phyloP scores from a whole-genome alignment of 1,139 yeast genomes.

The Yamadazyma triangularis region DNA sequence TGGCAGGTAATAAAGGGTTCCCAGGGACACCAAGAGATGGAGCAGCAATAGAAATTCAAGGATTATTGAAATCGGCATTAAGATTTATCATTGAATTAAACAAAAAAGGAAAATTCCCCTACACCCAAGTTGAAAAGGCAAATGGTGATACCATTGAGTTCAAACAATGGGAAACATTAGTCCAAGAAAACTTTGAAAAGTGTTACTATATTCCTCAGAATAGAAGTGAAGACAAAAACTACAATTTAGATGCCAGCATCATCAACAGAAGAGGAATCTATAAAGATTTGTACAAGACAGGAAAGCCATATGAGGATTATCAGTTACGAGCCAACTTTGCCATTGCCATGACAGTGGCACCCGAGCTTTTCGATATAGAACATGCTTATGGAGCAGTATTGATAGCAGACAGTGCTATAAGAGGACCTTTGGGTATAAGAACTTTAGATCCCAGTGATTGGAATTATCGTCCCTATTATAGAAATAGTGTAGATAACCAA shows the following conservation, averaged over 20 bases:
- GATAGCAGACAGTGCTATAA: slow-evolving; percentile 64
- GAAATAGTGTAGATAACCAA: slow-evolving; percentile 70
- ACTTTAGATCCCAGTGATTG: slow-evolving; percentile 90
- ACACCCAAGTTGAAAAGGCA: slow-evolving; percentile 48
- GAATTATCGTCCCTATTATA: slow-evolving; percentile 87
- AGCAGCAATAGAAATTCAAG: slow-evolving; percentile 90
- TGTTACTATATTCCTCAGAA: slow-evolving; percentile 71
- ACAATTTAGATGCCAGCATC: slow-evolving; percentile 56
- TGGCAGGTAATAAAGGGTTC: slow-evolving; percentile 78
- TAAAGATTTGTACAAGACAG: slow-evolving; percentile 77
- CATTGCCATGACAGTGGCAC: slow-evolving; percentile 90
- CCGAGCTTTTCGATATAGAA: slow-evolving; percentile 70
- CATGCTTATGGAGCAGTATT: slow-evolving; percentile 61
- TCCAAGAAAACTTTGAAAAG: slow-evolving; percentile 72
- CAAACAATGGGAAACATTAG: slow-evolving; percentile 64
- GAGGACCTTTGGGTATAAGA: slow-evolving; percentile 90
- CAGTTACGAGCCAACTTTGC: slow-evolving; percentile 91
- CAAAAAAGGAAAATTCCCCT: slow-evolving; percentile 39
- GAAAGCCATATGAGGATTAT: slow-evolving; percentile 89
- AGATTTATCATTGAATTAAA: slow-evolving; percentile 69
- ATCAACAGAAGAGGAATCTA: slow-evolving; percentile 91
- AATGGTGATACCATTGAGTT: slow-evolving; percentile 55
- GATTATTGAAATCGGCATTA: slow-evolving; percentile 76
- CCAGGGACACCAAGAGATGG: slow-evolving; percentile 99
- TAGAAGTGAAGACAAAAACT: slow-evolving; percentile 47